Percentiles rank a stretch among this genome's conserved stretches.
Conservation (phyloP, 805 yeast species). For the Wickerhamomyces kurtzmanii region DNA sequence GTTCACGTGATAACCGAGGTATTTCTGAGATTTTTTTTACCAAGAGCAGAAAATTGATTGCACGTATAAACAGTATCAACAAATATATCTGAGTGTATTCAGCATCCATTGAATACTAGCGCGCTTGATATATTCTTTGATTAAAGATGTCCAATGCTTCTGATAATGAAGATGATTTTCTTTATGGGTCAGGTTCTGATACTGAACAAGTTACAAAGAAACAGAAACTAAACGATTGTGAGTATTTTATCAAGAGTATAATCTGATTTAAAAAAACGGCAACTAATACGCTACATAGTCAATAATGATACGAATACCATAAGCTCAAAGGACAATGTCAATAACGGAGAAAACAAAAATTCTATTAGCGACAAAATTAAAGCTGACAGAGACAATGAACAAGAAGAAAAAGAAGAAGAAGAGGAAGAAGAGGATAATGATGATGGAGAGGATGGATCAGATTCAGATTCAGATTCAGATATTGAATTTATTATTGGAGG, state of each 20-base stretch:
- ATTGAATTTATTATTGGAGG: conserved; percentile 74
- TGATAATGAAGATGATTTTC: conserved; percentile 22
- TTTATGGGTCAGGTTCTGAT: conserved; percentile 24
- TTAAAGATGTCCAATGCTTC: conserved; percentile 18
- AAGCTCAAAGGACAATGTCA: conserved; percentile 9
- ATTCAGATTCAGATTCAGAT: conserved; percentile 47
- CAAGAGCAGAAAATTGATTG: too few relatives aligned
- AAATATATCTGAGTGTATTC: too few relatives aligned
- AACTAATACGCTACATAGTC: background rate
- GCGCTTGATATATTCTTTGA: too few relatives aligned
- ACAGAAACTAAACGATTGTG: too few relatives aligned
- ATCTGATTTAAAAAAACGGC: conserved; percentile 1
- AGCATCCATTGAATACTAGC: too few relatives aligned
- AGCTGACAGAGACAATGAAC: conserved; percentile 8
- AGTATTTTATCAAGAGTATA: conserved; percentile 2
- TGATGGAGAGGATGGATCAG: conserved; percentile 38
- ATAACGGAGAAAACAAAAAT: conserved; percentile 6
- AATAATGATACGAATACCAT: conserved; percentile 12
- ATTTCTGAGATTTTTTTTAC: too few relatives aligned
- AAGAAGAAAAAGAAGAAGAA: conserved; percentile 17
- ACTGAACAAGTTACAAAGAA: conserved; percentile 12
- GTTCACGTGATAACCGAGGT: too few relatives aligned
- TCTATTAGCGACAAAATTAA: conserved; percentile 12
- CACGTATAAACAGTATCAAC: too few relatives aligned
- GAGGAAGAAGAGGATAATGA: conserved; percentile 31